Conservation (phyloP, 1,284 basidiomycete genomes). For the Hymenochaete sp. region DNA sequence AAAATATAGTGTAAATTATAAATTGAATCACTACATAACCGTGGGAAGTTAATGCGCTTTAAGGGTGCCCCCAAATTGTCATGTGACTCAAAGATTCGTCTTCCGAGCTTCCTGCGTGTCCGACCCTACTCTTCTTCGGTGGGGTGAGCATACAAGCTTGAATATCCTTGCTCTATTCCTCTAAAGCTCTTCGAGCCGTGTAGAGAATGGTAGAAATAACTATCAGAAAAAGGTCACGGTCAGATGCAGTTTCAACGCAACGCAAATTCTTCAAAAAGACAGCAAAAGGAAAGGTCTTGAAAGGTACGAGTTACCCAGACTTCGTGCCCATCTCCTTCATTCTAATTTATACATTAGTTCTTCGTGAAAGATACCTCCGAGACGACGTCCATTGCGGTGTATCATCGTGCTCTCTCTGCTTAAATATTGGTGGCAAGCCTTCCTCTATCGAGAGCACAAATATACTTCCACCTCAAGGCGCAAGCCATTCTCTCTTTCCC, state of each 20-base stretch:
- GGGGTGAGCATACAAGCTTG: too few relatives aligned
- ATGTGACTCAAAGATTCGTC: too few relatives aligned
- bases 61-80: too few relatives aligned
- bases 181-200: too few relatives aligned
- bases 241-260: conserved; percentile 71
- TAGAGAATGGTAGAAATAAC: conserved; percentile 67
- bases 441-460: background rate
- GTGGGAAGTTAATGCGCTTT: too few relatives aligned
- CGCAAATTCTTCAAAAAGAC: conserved; percentile 95
- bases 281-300: conserved; percentile 86
- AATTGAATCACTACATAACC: too few relatives aligned
- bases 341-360: conserved; percentile 39
- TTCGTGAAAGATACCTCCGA: conserved; percentile 92
- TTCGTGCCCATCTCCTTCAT: conserved; percentile 14
- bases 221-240: conserved; percentile 65
- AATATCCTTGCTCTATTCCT: too few relatives aligned
- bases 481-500: conserved; percentile 43
- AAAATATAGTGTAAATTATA: too few relatives aligned
- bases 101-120: too few relatives aligned
- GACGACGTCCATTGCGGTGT: conserved; percentile 93
- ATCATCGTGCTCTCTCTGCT: conserved; percentile 37
- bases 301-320: conserved; percentile 41
- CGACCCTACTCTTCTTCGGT: too few relatives aligned
- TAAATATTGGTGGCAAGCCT: too few relatives aligned
- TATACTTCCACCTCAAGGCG: too few relatives aligned